A percentile compares a stretch with the other conserved stretches of the same genome.
Evolutionary conservation across 1,284 basidiomycete species (phyloP).

Genomic region (Coniophora puteana): DNA sequence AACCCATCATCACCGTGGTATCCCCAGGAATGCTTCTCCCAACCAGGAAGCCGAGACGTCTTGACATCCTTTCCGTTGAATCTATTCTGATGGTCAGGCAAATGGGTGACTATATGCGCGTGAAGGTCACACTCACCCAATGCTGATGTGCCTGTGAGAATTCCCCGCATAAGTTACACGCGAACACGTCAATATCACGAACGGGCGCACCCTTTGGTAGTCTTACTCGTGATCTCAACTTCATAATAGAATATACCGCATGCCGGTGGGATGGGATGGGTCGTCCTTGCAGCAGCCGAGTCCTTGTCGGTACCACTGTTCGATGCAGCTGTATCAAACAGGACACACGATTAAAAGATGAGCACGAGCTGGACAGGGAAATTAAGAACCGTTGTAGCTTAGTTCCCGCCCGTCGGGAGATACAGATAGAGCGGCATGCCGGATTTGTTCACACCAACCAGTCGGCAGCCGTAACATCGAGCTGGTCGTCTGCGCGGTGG

Average conservation of each 20-base stretch:
- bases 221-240: slow-evolving; percentile 68
- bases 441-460: slow-evolving; percentile 70
- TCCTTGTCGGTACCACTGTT: slow-evolving; percentile 68
- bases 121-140: slow-evolving; percentile 49
- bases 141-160: slow-evolving; percentile 66
- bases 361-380: too few relatives aligned
- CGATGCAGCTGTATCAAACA: slow-evolving; percentile 34
- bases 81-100: slow-evolving; percentile 25
- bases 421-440: slow-evolving; percentile 55
- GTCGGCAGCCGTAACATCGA: slow-evolving; percentile 63
- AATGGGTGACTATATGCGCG: slow-evolving; percentile 2
- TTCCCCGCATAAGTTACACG: slow-evolving; percentile 6
- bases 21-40: slow-evolving; percentile 89
- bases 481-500: slow-evolving; percentile 21
- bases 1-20: slow-evolving; percentile 93
- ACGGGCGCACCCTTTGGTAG: slow-evolving; percentile 69
- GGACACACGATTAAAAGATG: slow-evolving; percentile 8
- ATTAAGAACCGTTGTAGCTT: slow-evolving; percentile 52
- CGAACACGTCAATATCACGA: background rate
- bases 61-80: slow-evolving; percentile 53
- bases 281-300: slow-evolving; percentile 76
- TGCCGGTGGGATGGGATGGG: slow-evolving; percentile 71
- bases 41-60: slow-evolving; percentile 79
- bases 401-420: slow-evolving; percentile 70
- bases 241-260: slow-evolving; percentile 93